Evolutionary conservation across 768 basidiomycete genomes (phyloP).

Genomic region (Clavulina sp.): DNA sequence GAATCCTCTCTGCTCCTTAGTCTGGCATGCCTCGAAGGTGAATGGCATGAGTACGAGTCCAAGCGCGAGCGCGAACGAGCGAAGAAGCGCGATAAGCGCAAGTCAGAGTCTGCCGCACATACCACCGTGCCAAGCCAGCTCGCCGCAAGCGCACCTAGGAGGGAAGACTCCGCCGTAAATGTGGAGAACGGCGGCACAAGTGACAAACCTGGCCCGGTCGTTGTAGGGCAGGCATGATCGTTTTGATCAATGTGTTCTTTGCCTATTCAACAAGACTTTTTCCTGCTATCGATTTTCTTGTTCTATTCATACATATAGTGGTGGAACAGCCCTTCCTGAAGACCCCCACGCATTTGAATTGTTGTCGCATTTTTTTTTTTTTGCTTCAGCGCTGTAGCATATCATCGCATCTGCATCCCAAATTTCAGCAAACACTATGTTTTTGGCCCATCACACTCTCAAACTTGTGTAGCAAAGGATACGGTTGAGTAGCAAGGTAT

Average conservation of each 20-base stretch:
- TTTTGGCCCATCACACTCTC: too few species aligned
- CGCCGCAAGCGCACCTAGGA: too few species aligned
- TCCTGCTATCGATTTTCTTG: too few species aligned
- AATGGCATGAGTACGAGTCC: constrained; percentile 96
- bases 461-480: too few species aligned
- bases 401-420: background rate
- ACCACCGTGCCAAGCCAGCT: background rate
- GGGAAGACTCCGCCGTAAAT: background rate
- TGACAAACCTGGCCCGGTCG: too few species aligned
- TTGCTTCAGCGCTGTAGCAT: background rate
- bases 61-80: constrained; percentile 56
- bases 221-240: too few species aligned
- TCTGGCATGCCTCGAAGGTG: constrained; percentile 66
- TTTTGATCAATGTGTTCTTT: too few species aligned
- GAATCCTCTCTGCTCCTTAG: constrained; percentile 22
- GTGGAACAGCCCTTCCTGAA: background rate
- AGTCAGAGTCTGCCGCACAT: constrained; percentile 25
- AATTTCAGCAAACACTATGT: too few species aligned
- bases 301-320: too few species aligned
- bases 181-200: too few species aligned
- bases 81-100: constrained; percentile 52
- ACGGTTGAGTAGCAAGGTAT: too few species aligned
- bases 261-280: too few species aligned
- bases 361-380: background rate
- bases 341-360: background rate